Conservation (phyloP, 257 asterid genomes). For the Datura wrightii region DNA sequence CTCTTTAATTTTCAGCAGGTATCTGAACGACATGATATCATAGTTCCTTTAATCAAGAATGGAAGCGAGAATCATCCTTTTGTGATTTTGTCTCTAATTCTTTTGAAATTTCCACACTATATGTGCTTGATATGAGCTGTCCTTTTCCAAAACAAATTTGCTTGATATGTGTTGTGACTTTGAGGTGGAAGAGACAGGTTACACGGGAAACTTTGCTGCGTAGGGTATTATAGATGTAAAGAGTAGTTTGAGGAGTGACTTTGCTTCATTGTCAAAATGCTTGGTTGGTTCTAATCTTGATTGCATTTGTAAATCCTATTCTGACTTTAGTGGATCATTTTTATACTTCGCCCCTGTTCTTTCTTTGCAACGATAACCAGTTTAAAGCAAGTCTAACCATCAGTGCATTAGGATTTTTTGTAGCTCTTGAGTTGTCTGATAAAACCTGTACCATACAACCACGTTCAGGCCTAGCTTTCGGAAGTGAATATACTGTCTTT, state of each 20-base stretch:
- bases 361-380: background rate
- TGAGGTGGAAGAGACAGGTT: background rate
- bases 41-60: constrained; percentile 18
- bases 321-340: background rate
- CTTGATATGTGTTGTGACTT: background rate
- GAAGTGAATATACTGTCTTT: background rate
- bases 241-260: background rate
- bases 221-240: background rate
- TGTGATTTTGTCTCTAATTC: background rate
- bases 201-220: background rate
- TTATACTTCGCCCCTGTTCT: background rate
- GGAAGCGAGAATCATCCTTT: background rate
- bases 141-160: background rate
- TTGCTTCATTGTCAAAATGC: background rate
- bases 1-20: constrained; percentile 2
- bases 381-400: background rate
- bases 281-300: background rate
- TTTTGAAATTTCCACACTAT: background rate
- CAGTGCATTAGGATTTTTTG: background rate
- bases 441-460: background rate
- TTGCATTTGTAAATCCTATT: background rate
- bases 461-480: background rate
- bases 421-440: background rate
- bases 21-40: background rate
- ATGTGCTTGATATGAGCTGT: constrained; percentile 22